Evolutionary conservation across 805 yeast genomes (phyloP), one percentile per base, ranked within the genome.

Genomic region (Wickerhamomyces canadensis): DNA sequence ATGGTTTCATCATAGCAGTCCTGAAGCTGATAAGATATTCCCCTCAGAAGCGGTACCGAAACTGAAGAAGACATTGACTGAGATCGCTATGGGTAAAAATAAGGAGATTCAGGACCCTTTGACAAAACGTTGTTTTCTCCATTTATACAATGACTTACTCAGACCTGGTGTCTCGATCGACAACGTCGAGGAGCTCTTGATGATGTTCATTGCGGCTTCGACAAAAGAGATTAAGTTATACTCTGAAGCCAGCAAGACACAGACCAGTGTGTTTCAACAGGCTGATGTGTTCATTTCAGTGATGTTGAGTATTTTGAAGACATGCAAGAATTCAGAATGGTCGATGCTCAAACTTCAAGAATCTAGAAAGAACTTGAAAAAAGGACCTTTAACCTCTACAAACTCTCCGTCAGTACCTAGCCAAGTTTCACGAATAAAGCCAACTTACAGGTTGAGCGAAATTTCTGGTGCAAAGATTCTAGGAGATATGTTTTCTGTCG

Each of bases 91-190:
- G 61, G 65, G 68, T 19, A 55, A 62, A 39, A 53, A 48, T 27
- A 58, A 51, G 13, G 41, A 55, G 9, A 38, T 53, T 19, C 51
- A 62, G 28, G 76, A 73, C 35, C 76, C 71, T 5, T 58, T 70
- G 38, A 68, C 80, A 11, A 65, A 84, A 42, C 62, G 83, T 25
- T 70, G 80, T 35, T 64, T 80, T 32, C 56, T 83, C 19, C 72
- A 84, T 19, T 68, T 81, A 40, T 82, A 83, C 54, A 78, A 78
- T 38, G 80, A 77, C 31, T 48, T 78, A 21, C 60, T 80, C 26
- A 4, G 57, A 47, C 19, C 61, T 63, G 47, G 64, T 61, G 25
- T 51, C 47, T 21, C 41, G 1, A 34, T 58, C 29, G 55, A 50
- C 13, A 63, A 64, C 17, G 58, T 63, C 10, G 67, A 66, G 39